Base-by-base conservation (phyloP, 2,329 filamentous ascomycete species). In the Metarhizium album region DNA sequence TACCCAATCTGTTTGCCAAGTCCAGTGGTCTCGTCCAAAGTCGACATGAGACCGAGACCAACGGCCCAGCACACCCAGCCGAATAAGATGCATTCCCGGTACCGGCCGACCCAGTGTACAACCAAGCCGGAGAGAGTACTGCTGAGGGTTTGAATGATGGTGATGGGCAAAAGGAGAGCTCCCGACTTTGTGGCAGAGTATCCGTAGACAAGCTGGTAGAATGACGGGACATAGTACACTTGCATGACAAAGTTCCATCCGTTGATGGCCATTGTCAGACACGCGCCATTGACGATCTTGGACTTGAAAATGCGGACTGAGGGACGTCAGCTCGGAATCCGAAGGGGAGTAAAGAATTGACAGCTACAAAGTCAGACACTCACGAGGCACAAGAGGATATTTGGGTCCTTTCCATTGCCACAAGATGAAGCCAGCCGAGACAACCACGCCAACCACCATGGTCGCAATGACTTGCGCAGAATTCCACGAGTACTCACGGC, bases 211-310 rank as follows among this genome's bases (percentile, higher is more conserved):
- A 74, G 67, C 48, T 74, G 73, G 53, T 74, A 74, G 53, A 74
- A 74, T 0, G 67, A 65, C 0, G 70, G 70, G 4, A 73, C 67
- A 51, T 70, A 75, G 54, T 75, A 76, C 7, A 76, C 64, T 54
- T 80, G 76, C n/a, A 77, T 71, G 23, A 79, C 66, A 50, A 79
- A 79, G 55, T 79, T 79, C 76, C 77, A 80, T 3, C 77, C 76
- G 47, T 79, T 79, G 58, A 80, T 72, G 35, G 75, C 74, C 74
- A 78, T 78, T 16, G 74, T 78, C 18, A 80, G 55, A 52, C 74
- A 78, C 1, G 75, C 74, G 1, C 77, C 76, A 35, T 76, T 76
- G 29, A 79, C 74, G 29, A 79, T 75, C 16, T 64, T 66, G 1
- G 67, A 70, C 55, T 71, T 72, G 67, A 80, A 79, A 16, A 82